Conservation (phyloP, 768 basidiomycete species). For the Leucosporidium yakuticum region DNA sequence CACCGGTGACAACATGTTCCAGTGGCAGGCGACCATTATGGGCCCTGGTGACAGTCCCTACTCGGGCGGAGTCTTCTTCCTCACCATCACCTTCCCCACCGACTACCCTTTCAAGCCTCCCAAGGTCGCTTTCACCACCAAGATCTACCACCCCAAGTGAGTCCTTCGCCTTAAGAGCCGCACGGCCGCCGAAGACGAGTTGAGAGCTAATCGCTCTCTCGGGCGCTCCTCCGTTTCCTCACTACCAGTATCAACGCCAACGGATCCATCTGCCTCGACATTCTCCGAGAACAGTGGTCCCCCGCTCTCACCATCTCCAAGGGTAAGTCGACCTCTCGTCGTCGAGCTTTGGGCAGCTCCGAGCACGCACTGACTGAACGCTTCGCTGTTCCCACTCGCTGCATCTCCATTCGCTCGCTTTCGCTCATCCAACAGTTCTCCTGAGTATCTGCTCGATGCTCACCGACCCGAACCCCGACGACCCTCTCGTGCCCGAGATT, state of each 20-base stretch:
- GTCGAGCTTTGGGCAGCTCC: not conserved
- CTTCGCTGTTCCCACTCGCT: not conserved
- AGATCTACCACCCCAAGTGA: constrained; percentile 96
- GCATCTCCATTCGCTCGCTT: not conserved
- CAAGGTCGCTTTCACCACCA: constrained; percentile 99
- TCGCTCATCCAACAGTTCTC: constrained; percentile 55
- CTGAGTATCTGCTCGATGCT: constrained; percentile 99
- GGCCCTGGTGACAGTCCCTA: constrained; percentile 98
- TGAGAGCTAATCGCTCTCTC: not conserved
- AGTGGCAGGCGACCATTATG: constrained; percentile 97
- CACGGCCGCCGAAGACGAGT: no score
- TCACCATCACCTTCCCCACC: constrained; percentile 84
- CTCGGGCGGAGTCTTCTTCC: constrained; percentile 98
- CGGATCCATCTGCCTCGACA: constrained; percentile 97
- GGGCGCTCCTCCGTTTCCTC: not conserved
- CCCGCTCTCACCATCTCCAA: constrained; percentile 98
- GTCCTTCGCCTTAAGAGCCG: no score
- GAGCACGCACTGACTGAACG: not conserved
- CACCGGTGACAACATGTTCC: constrained; percentile 95
- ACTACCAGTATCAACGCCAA: constrained; percentile 84
- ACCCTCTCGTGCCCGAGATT: constrained; percentile 96
- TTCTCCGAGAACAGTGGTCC: constrained; percentile 97
- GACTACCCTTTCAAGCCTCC: constrained; percentile 99
- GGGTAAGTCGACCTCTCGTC: constrained; percentile 54
- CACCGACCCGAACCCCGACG: constrained; percentile 98